Evolutionary conservation across 2,329 filamentous ascomycete genomes (phyloP), one percentile per base, ranked within the genome.

Genomic region (Sporothrix pallida): DNA sequence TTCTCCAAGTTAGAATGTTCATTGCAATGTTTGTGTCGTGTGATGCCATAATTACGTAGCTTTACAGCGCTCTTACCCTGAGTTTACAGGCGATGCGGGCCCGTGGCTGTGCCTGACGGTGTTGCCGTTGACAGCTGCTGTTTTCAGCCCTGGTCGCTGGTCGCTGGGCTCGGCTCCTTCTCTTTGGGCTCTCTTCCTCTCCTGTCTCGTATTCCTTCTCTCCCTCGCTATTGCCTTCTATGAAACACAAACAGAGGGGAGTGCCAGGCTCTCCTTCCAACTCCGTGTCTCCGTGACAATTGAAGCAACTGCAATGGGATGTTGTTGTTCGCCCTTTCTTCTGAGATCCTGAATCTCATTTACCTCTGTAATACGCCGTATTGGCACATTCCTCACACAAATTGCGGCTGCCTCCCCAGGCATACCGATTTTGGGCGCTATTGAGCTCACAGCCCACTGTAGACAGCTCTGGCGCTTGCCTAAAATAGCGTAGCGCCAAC

Each of bases 191-290:
- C 31, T 5, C 31, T 37, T 20, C 23, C n/a, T 54, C 52, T 56
- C 52, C 15, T 71, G 31, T 48, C 52, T 31, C 31, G 15, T 44
- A 42, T 50, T 46, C 37, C 20, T 42, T 46, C 31, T 17, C 9
- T 48, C 44, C 56, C 44, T 63, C 31, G 56, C 44, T 23, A 17
- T 63, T 46, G 42, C 67, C 70, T 50, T 58, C 10, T 31, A 63
- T 72, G 70, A 72, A 71, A 72, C 70, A 71, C 54, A 5, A 62
- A 70, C 52, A 20, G 48, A 62, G 42, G 42, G 42, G 20, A 37
- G 69, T 44, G 42, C 42, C 10, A 67, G 56, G 12, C 54, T 44
- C 62, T 69, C 67, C 15, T 69, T 7, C 67, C 48, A 23, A 42
- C 20, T 54, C 8, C 46, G 26, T 46, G 15, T 17, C 46, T 2